Base-by-base conservation (phyloP, 1,284 basidiomycete species). In the Phlebopus sp. region DNA sequence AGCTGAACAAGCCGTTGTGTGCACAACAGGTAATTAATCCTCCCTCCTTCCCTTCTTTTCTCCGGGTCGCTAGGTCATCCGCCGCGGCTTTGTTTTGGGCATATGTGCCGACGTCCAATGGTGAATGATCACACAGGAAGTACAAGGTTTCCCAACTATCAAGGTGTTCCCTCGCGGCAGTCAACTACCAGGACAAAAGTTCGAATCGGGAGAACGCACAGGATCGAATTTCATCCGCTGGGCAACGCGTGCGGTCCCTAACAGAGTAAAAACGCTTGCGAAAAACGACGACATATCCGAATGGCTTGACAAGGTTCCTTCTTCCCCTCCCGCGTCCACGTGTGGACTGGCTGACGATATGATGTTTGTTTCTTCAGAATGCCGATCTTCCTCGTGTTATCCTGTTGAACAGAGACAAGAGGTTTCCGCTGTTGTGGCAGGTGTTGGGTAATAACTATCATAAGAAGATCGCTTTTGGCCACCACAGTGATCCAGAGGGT, bases 71-170 rank as follows among this genome's bases (percentile, higher is more conserved):
- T 23, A 4, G 21, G 21, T 23, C 4, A 23, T 23, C 21, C 21
- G 6, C 21, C 21, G 21, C 21, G 21, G 21, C 21, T 6, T 23
- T 23, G 21, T 23, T 23, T 6, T 23, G 21, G 6, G 6, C n/a
- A n/a, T n/a, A n/a, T n/a, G n/a, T n/a, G n/a, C n/a, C n/a, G n/a
- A n/a, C n/a, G n/a, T 4, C 21, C 21, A 23, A 23, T 23, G n/a
- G n/a, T 23, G 21, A 23, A 11, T 13, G 25, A 36, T 36, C 31
- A 15, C 14, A 17, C 52, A 90, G 75, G 81, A 82, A n/a, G 79
- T 97, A 17, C 77, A 93, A 69, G 94, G 95, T 2, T 97, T 95
- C 77, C 94, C 95, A 1, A 97, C 94, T 3, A 75, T 95, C 66
- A 97, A 92, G 72, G 70, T 90, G 5, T 95, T 86, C 70, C 90